phyloP scores from a whole-genome alignment of 2,329 filamentous ascomycete species.

The Penicillium digitatum region DNA sequence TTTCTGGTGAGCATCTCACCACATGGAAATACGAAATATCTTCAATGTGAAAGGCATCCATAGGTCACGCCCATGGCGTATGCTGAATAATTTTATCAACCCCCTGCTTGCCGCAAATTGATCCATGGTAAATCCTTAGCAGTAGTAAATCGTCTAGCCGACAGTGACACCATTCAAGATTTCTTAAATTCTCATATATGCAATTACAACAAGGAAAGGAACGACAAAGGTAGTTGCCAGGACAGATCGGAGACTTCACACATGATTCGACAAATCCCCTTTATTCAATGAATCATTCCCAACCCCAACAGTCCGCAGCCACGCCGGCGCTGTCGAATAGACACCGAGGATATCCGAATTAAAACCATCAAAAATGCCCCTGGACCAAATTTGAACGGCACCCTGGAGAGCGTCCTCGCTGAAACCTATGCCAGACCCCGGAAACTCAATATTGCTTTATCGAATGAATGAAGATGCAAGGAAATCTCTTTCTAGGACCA shows the following conservation, averaged over 20 bases:
- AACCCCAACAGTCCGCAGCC: conserved; percentile 16
- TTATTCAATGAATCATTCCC: conserved; percentile 18
- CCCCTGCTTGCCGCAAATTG: background rate
- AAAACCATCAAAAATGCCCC: conserved; percentile 12
- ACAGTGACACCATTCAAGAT: background rate
- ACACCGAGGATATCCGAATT: conserved; percentile 16
- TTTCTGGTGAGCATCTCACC: background rate
- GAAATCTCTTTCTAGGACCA: background rate
- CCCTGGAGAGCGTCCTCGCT: background rate
- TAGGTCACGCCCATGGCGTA: too few relatives aligned
- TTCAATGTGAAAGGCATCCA: background rate
- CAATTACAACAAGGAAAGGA: background rate
- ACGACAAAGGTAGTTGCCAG: background rate
- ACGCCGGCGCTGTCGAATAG: conserved; percentile 4
- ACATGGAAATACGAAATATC: too few relatives aligned
- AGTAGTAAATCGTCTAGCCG: background rate
- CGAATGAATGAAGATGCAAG: background rate
- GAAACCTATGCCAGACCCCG: too few relatives aligned
- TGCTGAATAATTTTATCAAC: background rate
- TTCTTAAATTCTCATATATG: background rate
- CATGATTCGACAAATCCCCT: background rate
- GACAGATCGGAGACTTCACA: background rate
- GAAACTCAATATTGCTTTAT: background rate
- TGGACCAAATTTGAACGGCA: conserved; percentile 5
- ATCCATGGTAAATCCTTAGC: background rate